phyloP scores from a whole-genome alignment of 805 yeast genomes.

The Myxozyma udenii region DNA sequence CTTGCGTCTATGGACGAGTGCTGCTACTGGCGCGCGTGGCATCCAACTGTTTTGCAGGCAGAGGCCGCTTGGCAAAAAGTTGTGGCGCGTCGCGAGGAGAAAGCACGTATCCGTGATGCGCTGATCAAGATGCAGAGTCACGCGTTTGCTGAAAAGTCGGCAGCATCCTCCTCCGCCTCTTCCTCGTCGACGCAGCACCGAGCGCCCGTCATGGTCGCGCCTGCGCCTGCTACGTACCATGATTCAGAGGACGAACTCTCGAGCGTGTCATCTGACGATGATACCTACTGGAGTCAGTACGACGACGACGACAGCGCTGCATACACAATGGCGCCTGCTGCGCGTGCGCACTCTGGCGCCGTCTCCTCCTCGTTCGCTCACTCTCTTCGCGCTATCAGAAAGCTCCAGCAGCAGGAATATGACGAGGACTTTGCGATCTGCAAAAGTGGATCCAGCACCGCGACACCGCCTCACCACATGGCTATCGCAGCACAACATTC shows the following conservation, averaged over 20 bases:
- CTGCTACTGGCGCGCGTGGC: conserved; percentile 23
- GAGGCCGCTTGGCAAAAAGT: conserved; percentile 12
- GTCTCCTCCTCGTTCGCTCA: neutral
- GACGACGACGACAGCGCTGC: neutral
- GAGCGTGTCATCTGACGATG: neutral
- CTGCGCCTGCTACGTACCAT: neutral
- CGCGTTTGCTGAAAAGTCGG: neutral
- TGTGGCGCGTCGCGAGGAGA: conserved; percentile 7
- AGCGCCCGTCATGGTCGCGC: too few relatives aligned
- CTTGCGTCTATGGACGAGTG: conserved; percentile 15
- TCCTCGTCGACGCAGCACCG: neutral
- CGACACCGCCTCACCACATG: too few relatives aligned
- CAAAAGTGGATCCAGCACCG: neutral
- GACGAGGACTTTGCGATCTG: neutral
- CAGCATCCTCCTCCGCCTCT: too few relatives aligned
- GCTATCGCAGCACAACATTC: too few relatives aligned
- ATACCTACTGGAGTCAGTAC: conserved; percentile 6
- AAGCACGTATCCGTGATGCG: conserved; percentile 3
- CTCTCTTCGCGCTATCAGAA: neutral
- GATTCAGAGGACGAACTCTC: neutral
- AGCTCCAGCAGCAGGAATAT: neutral
- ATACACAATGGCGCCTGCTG: neutral
- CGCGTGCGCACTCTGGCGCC: neutral
- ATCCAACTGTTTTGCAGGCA: conserved; percentile 13
- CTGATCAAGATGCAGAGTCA: conserved; percentile 6